Base-by-base conservation (phyloP, 2,329 filamentous ascomycete species). In the Pseudogymnoascus sp. region DNA sequence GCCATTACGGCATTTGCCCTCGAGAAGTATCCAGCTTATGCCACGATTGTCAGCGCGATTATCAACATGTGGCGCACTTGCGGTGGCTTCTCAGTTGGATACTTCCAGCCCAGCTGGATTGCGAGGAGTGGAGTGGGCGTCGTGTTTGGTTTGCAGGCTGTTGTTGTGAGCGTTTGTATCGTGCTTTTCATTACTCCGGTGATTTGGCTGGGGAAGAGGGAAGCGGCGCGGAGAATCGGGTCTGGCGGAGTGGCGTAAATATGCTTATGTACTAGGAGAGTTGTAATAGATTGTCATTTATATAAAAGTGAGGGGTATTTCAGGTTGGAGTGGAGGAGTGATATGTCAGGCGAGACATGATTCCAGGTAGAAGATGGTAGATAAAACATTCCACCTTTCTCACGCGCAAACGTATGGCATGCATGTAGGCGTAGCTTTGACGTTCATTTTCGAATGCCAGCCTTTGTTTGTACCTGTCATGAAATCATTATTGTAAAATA, bases 51-150 rank as follows among this genome's bases (percentile, higher is more conserved):
- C 35, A 71, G 70, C 0, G 72, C 72, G 2, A 75, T 75, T 25
- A 66, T 76, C 59, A 75, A 76, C 62, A 72, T 74, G 67, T 75
- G 74, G 73, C 71, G 74, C 5, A 75, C 73, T 3, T 71, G 71
- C 9, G 73, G 74, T n/a, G 74, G 74, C 1, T 75, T 75, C 36
- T 69, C 72, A 0, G 73, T 76, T 19, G 72, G 39, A 22, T 55
- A 55, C 16, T 55, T 55, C 49, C 49, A 55, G 28, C 49, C 28
- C 3, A 55, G 49, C 33, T 33, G 2, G 60, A 69, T 30, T 66
- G 67, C 60, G 74, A 72, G 72, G 69, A 68, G 42, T 70, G 72
- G 39, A 69, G 74, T 2, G 67, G 69, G 49, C 55, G 62, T 60
- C 62, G 49, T 55, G 5, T 33, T 55, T 33, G 49, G 49, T 1